A percentile compares a stretch with the other conserved stretches of the same genome.
Evolutionary conservation across 2,329 filamentous ascomycete genomes (phyloP).

Genomic region (Aureobasidium sp.): DNA sequence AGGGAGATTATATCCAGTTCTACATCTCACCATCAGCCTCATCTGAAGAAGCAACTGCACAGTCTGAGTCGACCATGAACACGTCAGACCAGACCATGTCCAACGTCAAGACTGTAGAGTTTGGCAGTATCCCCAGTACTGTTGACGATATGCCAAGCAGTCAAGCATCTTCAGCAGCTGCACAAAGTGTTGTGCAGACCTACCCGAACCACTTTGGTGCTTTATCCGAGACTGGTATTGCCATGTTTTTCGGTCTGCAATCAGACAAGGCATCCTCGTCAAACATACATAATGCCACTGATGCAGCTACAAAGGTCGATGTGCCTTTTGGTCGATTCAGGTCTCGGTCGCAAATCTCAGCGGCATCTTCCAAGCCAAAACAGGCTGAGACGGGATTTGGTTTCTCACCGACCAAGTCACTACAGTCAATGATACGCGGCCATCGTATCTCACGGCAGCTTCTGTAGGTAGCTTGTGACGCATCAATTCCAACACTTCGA

Average conservation of each 20-base stretch:
- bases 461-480: background rate
- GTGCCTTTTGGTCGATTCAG: conserved; percentile 29
- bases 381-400: background rate
- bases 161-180: conserved; percentile 12
- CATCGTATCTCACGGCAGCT: background rate
- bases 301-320: conserved; percentile 37
- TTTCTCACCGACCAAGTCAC: background rate
- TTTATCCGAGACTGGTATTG: conserved; percentile 53
- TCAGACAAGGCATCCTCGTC: conserved; percentile 11
- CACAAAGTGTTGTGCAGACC: background rate
- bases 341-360: background rate
- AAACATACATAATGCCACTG: conserved; percentile 10
- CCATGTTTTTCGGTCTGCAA: conserved; percentile 21
- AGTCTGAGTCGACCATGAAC: conserved; percentile 21
- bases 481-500: background rate
- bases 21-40: conserved; percentile 34
- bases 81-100: background rate
- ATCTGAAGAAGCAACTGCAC: background rate
- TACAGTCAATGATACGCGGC: background rate
- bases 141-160: conserved; percentile 26
- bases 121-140: conserved; percentile 38
- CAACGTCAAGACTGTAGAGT: conserved; percentile 19
- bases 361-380: background rate
- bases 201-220: conserved; percentile 49
- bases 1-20: conserved; percentile 60